phyloP scores from a whole-genome alignment of 2,329 filamentous ascomycete genomes.

The Dichotomopilus funicola region DNA sequence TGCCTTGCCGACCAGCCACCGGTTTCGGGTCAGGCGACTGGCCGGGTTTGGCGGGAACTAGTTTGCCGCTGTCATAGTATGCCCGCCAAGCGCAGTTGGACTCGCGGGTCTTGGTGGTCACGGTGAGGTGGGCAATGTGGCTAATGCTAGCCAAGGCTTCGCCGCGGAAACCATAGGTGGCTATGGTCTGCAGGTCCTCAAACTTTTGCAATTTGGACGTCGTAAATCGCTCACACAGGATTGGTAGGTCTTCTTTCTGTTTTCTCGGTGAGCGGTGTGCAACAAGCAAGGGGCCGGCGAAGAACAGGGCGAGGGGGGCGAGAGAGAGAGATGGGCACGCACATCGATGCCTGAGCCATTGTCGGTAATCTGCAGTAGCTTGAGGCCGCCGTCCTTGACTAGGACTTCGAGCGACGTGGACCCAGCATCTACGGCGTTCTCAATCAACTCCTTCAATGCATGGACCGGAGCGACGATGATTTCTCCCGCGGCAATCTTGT shows the following conservation, averaged over 20 bases:
- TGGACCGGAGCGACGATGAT: constrained; percentile 97
- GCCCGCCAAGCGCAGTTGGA: constrained; percentile 88
- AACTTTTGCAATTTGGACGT: constrained; percentile 94
- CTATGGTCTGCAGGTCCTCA: constrained; percentile 83
- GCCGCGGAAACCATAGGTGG: constrained; percentile 95
- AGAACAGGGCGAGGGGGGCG: background rate
- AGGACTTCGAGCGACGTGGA: constrained; percentile 85
- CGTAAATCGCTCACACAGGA: constrained; percentile 92
- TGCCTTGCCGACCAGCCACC: constrained; percentile 79
- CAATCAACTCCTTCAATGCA: constrained; percentile 91
- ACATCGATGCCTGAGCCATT: constrained; percentile 95
- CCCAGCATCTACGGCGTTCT: constrained; percentile 96
- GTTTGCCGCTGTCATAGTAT: constrained; percentile 74
- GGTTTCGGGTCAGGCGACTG: constrained; percentile 81
- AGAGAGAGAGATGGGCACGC: constrained; percentile 25
- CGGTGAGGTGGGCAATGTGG: constrained; percentile 90
- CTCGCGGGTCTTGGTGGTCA: constrained; percentile 87
- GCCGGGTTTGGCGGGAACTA: constrained; percentile 79
- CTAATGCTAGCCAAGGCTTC: constrained; percentile 97
- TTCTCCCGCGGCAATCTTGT: constrained; percentile 96
- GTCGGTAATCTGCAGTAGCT: constrained; percentile 92
- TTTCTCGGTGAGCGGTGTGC: constrained; percentile 21
- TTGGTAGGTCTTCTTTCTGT: constrained; percentile 82
- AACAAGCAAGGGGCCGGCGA: background rate
- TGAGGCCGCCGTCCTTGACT: constrained; percentile 91